These are phyloP conservation scores for Coleophoma cylindrospora DNA, from an alignment of 2,329 filamentous ascomycete species.

Conservation along the genomic window DNA sequence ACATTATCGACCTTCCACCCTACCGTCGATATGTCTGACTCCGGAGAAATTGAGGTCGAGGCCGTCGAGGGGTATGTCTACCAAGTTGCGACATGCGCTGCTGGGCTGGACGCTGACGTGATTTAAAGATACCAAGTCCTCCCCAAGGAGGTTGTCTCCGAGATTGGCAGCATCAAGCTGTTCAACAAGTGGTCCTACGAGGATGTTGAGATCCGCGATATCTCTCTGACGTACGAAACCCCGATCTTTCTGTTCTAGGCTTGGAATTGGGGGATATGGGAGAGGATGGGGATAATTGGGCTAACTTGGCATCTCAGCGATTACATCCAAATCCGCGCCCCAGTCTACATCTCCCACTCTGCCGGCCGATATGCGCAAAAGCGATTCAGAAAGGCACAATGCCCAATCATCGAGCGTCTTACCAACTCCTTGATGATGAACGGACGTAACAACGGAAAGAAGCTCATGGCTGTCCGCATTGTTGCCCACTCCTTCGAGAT, in stretches of 20 bases:
- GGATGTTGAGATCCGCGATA: slow-evolving; percentile 99
- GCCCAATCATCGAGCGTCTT: slow-evolving; percentile 99
- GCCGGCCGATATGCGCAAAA: slow-evolving; percentile 98
- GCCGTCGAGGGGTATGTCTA: slow-evolving; percentile 50
- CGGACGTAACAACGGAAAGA: slow-evolving; percentile 99
- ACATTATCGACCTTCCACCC: neutral
- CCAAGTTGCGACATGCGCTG: slow-evolving; percentile 31
- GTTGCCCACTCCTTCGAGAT: slow-evolving; percentile 99
- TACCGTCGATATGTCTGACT: slow-evolving; percentile 77
- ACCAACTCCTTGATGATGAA: slow-evolving; percentile 99
- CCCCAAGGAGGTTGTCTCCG: slow-evolving; percentile 85
- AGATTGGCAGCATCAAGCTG: slow-evolving; percentile 90
- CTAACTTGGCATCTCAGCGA: slow-evolving; percentile 56
- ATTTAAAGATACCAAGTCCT: slow-evolving; percentile 46
- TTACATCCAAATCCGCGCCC: slow-evolving; percentile 99
- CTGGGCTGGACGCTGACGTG: no score
- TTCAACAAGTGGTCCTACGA: slow-evolving; percentile 98
- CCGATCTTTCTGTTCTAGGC: slow-evolving; percentile 7
- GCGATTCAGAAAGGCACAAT: slow-evolving; percentile 99
- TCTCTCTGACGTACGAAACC: slow-evolving; percentile 92
- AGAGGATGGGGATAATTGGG: slow-evolving; percentile 4
- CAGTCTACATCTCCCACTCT: slow-evolving; percentile 98
- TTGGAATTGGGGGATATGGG: slow-evolving; percentile 14
- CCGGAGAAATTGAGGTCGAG: slow-evolving; percentile 90
- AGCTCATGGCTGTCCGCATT: slow-evolving; percentile 99